Evolutionary conservation across 306 rosid species (phyloP), one percentile per base, ranked within the genome.

Genomic region (Parietaria judaica): DNA sequence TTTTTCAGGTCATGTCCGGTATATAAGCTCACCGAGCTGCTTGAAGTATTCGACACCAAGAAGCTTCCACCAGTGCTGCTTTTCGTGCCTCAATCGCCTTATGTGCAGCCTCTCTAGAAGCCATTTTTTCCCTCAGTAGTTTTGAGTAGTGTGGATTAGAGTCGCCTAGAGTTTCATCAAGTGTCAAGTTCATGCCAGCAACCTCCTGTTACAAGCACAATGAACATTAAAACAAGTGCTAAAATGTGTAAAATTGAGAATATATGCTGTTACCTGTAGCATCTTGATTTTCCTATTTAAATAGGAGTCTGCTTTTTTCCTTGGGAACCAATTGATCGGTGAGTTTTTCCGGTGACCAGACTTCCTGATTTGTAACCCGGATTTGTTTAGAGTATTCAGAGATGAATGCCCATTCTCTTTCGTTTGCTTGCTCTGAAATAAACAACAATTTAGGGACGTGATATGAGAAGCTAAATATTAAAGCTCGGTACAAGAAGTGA

Each of bases 31-130:
- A 92, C 98, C 96, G 70, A 31, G 96, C 82, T 63, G 99, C 95
- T 71, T 76, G 70, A 23, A 92, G 84, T 72, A 86, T 88, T 54
- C 94, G 81, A 75, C 99, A 92, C 99, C 99, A 88, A 63, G 96
- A 92, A 54, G 99, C 90, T 82, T 92, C 99, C 41, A 88, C 95
- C 69, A 88, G 59, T 31, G 99, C 95, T 15, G 85, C 90, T 76
- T 82, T 88, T 58, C 85, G 95, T 66, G 94, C 85, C 75, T 80
- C 86, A 76, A 88, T 79, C 48, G 94, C 96, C 64, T 73, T 84
- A 66, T 84, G 63, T 14, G 95, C 96, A 2, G 96, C 94, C 67
- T 82, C 95, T 78, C 84, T 88, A 48, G 88, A 89, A 34, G 99
- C 96, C 87, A 92, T 88, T 73, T 92, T 92, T 79, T 88, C 96